Conservation (phyloP, 768 basidiomycete species). For the Tylopilus subfusipes region DNA sequence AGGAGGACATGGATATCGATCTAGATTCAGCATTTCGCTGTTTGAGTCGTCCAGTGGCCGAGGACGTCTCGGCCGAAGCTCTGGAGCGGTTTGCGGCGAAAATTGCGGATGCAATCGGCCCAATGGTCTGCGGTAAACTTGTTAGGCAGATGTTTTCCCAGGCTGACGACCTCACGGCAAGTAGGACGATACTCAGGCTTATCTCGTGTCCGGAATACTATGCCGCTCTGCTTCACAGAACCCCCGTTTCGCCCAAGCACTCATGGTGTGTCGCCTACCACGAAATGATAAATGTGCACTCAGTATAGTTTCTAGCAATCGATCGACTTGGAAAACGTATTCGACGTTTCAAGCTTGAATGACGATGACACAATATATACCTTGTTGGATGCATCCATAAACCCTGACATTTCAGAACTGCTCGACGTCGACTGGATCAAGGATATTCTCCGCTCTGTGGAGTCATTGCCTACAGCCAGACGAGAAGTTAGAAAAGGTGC, state of each 20-base stretch:
- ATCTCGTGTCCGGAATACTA: conserved; percentile 59
- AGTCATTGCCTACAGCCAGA: conserved; percentile 32
- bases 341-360: conserved; percentile 51
- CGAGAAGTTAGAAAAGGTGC: conserved; percentile 44
- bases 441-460: conserved; percentile 20
- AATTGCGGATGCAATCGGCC: conserved; percentile 51
- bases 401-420: conserved; percentile 57
- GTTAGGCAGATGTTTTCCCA: not conserved
- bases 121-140: conserved; percentile 45
- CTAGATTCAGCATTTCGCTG: conserved; percentile 54
- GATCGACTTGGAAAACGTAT: conserved; percentile 52
- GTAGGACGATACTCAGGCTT: conserved; percentile 55
- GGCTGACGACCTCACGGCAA: conserved; percentile 5
- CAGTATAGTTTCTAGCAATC: conserved; percentile 43
- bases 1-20: conserved; percentile 49
- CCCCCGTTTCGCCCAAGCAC: conserved; percentile 39
- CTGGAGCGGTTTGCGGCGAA: conserved; percentile 54
- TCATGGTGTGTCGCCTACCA: conserved; percentile 40
- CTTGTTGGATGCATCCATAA: conserved; percentile 63
- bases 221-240: conserved; percentile 65
- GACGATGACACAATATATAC: conserved; percentile 49
- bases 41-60: conserved; percentile 56
- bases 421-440: conserved; percentile 40
- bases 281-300: not conserved
- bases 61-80: conserved; percentile 48